Evolutionary conservation across 495 filamentous ascomycete species (phyloP).

Genomic region (Choiromyces venosus): DNA sequence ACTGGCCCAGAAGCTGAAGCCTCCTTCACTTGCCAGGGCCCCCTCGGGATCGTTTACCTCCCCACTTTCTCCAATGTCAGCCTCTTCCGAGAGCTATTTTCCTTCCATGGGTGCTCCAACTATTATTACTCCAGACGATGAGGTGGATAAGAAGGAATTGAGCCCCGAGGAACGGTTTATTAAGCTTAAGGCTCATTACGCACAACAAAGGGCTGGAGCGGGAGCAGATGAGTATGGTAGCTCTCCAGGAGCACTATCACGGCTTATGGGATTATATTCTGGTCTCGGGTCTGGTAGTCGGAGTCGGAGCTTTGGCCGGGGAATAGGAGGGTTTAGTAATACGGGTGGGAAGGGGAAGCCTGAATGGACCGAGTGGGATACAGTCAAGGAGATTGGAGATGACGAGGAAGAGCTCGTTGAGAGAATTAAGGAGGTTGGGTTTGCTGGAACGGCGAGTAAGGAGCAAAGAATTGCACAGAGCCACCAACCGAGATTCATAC

Average conservation of each 20-base stretch:
- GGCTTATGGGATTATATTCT: slow-evolving; percentile 89
- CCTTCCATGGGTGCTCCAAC: slow-evolving; percentile 23
- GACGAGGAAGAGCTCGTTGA: slow-evolving; percentile 34
- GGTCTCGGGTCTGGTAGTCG: slow-evolving; percentile 43
- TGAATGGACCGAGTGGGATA: slow-evolving; percentile 33
- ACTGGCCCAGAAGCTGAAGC: slow-evolving; percentile 54
- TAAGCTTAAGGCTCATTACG: slow-evolving; percentile 63
- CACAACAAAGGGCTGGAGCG: slow-evolving; percentile 46
- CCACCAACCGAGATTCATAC: slow-evolving; percentile 26
- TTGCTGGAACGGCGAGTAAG: slow-evolving; percentile 31
- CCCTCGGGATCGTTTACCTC: slow-evolving; percentile 43
- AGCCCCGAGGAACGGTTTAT: slow-evolving; percentile 45
- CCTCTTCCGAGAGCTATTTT: slow-evolving; percentile 26
- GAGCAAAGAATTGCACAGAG: slow-evolving; percentile 30
- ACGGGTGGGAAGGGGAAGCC: slow-evolving; percentile 23
- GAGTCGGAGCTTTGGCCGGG: slow-evolving; percentile 23
- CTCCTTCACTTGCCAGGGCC: slow-evolving; percentile 40
- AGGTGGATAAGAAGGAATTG: slow-evolving; percentile 45
- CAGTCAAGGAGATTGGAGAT: slow-evolving; percentile 13
- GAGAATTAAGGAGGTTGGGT: slow-evolving; percentile 30
- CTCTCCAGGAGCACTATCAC: slow-evolving; percentile 72
- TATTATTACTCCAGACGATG: slow-evolving; percentile 10
- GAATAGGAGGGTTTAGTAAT: slow-evolving; percentile 12
- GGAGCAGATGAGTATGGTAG: slow-evolving; percentile 42
- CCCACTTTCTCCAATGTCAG: slow-evolving; percentile 9